Percentiles rank a stretch among this genome's conserved stretches.
Evolutionary conservation across 805 yeast species (phyloP).

Genomic region (Blastobotrys mokoenaii): DNA sequence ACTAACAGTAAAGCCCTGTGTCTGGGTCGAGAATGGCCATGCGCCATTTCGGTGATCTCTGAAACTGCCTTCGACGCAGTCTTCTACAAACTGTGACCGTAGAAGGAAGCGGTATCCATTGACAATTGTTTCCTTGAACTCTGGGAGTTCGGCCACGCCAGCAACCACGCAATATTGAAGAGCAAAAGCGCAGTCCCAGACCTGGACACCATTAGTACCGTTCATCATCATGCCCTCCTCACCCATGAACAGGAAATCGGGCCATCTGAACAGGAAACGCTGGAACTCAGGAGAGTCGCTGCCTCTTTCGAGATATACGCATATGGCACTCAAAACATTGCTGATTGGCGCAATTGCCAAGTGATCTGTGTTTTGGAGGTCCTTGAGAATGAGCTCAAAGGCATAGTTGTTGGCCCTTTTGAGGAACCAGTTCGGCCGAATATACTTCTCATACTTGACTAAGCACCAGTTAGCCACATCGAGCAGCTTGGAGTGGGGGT

Average conservation of each 20-base stretch:
- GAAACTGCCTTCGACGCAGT: constrained; percentile 67
- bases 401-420: constrained; percentile 43
- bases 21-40: constrained; percentile 94
- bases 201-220: constrained; percentile 98
- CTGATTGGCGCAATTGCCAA: constrained; percentile 91
- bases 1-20: constrained; percentile 92
- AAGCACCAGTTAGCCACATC: constrained; percentile 53
- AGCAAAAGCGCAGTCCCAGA: constrained; percentile 93
- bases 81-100: constrained; percentile 76
- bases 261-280: constrained; percentile 48
- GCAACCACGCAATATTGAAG: constrained; percentile 75
- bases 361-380: constrained; percentile 66
- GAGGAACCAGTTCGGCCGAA: constrained; percentile 69
- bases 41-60: constrained; percentile 82
- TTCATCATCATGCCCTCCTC: constrained; percentile 85
- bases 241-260: constrained; percentile 75
- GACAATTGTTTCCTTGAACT: constrained; percentile 55
- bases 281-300: constrained; percentile 50
- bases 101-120: constrained; percentile 63
- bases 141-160: constrained; percentile 63
- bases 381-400: constrained; percentile 62
- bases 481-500: constrained; percentile 74
- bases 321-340: constrained; percentile 75
- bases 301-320: constrained; percentile 64
- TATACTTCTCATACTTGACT: constrained; percentile 56